Conservation (phyloP, 495 filamentous ascomycete genomes). For the Thozetella sp. region DNA sequence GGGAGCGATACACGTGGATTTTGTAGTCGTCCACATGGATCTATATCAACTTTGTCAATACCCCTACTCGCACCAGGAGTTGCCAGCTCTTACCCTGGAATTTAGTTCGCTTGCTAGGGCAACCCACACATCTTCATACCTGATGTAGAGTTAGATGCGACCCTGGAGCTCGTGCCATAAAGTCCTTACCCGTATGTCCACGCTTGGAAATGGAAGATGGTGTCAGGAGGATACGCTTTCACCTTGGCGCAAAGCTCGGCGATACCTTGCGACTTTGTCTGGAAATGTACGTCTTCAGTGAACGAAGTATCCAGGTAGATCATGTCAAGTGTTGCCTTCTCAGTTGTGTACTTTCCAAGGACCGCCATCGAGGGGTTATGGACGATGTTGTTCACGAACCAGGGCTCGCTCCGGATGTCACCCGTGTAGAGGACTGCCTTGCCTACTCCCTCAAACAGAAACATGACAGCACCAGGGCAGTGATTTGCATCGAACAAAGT, state of each 20-base stretch:
- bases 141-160: constrained; percentile 7
- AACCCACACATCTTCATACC: constrained; percentile 88
- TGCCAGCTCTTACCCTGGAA: constrained; percentile 51
- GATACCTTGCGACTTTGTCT: constrained; percentile 71
- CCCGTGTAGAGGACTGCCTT: constrained; percentile 89
- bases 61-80: neutral
- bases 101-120: constrained; percentile 71
- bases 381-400: constrained; percentile 54
- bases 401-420: constrained; percentile 78
- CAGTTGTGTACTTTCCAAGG: constrained; percentile 67
- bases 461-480: constrained; percentile 91
- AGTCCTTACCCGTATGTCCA: constrained; percentile 85
- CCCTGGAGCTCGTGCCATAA: too few species aligned
- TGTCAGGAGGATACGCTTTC: constrained; percentile 68
- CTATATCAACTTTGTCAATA: constrained; percentile 34
- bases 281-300: constrained; percentile 45
- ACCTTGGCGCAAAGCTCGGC: constrained; percentile 74
- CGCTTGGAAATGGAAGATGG: constrained; percentile 80
- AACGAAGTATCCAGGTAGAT: constrained; percentile 92
- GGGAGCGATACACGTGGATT: constrained; percentile 68
- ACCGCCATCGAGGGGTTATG: constrained; percentile 66
- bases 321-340: constrained; percentile 67
- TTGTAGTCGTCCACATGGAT: constrained; percentile 88
- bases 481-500: constrained; percentile 93
- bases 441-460: constrained; percentile 77